These are phyloP conservation scores for Dacryopinax spathularia DNA, from an alignment of 768 basidiomycete species.

Conservation along the genomic window DNA sequence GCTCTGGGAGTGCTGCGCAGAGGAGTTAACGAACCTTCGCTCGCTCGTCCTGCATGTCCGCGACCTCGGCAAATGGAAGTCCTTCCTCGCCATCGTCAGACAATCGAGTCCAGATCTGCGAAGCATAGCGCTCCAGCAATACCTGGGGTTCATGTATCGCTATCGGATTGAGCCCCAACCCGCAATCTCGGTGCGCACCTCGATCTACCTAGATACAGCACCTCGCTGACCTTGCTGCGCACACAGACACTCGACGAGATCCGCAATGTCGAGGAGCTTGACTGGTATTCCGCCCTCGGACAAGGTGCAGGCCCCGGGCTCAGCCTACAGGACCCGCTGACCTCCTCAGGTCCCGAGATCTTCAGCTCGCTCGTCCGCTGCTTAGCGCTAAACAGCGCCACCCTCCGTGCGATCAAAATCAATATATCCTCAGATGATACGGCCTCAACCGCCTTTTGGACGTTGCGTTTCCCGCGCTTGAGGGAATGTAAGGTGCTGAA, in stretches of 20 bases:
- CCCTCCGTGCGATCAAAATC: background rate
- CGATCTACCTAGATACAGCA: background rate
- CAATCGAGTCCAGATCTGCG: background rate
- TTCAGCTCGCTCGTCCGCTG: background rate
- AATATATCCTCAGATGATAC: background rate
- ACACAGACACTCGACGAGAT: background rate
- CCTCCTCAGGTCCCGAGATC: background rate
- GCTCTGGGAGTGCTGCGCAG: background rate
- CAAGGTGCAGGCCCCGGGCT: background rate
- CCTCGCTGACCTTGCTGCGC: background rate
- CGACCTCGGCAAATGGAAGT: background rate
- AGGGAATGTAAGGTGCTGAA: background rate
- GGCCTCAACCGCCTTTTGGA: background rate
- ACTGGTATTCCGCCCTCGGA: background rate
- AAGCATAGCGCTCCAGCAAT: background rate
- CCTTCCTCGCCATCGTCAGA: background rate
- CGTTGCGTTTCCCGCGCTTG: background rate
- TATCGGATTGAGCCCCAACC: background rate
- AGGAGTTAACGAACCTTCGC: background rate
- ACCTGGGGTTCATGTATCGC: background rate
- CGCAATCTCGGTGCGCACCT: background rate
- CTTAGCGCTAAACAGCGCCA: background rate
- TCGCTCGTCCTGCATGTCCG: background rate
- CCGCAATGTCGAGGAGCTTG: background rate
- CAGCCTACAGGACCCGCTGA: background rate